Evolutionary conservation across 225 moss, liverwort and hornwort species (phyloP).

Genomic region (Bryoerythrophyllum caledonicum): DNA sequence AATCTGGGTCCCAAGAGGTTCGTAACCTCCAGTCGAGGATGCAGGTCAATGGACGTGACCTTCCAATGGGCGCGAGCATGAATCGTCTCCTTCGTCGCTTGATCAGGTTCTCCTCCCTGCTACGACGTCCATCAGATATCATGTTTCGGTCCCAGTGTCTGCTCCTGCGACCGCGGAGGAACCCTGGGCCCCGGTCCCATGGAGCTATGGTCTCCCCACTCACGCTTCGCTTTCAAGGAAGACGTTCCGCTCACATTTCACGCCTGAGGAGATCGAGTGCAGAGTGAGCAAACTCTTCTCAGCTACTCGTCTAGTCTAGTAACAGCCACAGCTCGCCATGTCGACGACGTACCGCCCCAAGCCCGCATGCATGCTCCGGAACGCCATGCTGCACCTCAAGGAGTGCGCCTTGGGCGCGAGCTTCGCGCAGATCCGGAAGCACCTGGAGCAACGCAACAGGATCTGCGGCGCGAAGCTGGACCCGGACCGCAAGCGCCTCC

Average conservation of each 20-base stretch:
- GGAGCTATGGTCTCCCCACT: too few relatives aligned
- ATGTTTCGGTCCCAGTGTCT: not conserved
- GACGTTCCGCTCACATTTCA: not conserved
- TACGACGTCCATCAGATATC: not conserved
- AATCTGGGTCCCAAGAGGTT: not conserved
- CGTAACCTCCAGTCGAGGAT: not conserved
- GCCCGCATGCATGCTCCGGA: not conserved
- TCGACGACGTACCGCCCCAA: not conserved
- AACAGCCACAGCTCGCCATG: not conserved
- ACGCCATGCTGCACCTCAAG: constrained; percentile 21
- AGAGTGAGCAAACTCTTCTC: not conserved
- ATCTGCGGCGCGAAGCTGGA: not conserved
- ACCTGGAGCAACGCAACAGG: constrained; percentile 9
- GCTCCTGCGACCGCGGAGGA: not conserved
- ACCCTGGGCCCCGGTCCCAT: not conserved
- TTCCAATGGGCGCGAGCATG: not conserved
- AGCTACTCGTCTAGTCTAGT: not conserved
- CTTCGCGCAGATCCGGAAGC: constrained; percentile 17
- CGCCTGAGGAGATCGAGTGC: not conserved
- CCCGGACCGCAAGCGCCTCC: not conserved
- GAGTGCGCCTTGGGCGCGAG: constrained; percentile 3
- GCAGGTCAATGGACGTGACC: not conserved
- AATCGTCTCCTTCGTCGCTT: not conserved
- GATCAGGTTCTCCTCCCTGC: too few relatives aligned
- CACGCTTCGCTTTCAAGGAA: too few relatives aligned